Evolutionary conservation across 768 basidiomycete genomes (phyloP).

Genomic region (Pseudohyphozyma bogoriensis): DNA sequence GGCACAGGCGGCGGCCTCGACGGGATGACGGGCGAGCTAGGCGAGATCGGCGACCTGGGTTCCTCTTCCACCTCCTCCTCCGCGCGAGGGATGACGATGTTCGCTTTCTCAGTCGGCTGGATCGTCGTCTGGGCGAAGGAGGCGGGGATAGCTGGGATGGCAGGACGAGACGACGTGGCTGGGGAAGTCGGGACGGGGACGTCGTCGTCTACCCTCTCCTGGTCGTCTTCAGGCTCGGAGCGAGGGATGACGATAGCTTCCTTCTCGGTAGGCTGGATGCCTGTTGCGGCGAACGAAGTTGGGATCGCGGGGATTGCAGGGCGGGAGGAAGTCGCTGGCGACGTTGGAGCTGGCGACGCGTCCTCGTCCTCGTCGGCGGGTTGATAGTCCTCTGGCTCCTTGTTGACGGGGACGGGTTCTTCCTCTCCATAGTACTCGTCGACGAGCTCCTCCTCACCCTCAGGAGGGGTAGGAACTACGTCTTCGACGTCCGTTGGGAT

Average conservation of each 20-base stretch:
- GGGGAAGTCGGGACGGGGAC: background rate
- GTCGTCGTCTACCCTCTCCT: background rate
- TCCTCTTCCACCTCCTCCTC: background rate
- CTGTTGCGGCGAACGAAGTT: background rate
- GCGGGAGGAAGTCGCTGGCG: background rate
- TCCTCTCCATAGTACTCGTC: background rate
- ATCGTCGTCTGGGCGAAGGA: background rate
- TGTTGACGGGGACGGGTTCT: background rate
- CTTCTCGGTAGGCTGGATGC: background rate
- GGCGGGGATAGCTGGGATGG: background rate
- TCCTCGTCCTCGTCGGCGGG: background rate
- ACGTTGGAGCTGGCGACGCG: background rate
- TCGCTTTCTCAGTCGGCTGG: background rate
- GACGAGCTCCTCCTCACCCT: background rate
- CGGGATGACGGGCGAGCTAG: background rate
- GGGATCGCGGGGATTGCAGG: background rate
- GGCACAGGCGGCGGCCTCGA: background rate
- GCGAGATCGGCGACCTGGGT: background rate
- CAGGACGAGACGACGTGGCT: background rate
- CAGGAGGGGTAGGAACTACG: constrained; percentile 11
- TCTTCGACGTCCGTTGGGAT: constrained; percentile 9
- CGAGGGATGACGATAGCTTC: background rate
- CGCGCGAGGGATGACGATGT: background rate
- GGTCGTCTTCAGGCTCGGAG: background rate
- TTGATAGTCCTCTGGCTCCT: background rate